Evolutionary conservation across 2,329 filamentous ascomycete genomes (phyloP), one percentile per base, ranked within the genome.

Genomic region (Alternaria sp.): DNA sequence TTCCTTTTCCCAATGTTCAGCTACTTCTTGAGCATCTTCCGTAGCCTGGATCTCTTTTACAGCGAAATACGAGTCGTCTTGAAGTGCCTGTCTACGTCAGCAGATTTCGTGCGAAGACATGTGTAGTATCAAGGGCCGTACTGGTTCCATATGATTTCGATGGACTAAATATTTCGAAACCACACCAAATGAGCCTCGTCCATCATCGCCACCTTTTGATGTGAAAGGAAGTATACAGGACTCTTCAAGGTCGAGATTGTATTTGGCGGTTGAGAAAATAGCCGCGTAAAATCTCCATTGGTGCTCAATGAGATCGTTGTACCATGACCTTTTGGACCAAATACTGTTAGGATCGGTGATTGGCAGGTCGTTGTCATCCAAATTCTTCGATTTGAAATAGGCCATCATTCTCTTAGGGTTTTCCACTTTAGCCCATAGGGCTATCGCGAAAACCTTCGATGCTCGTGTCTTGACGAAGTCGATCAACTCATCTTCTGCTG

Each of bases 11-110:
- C 62, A 69, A 26, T 63, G 62, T 16, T 32, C 8, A 1, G 49
- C 59, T 5, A 58, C 58, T 11, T 61, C 26, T 28, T 62, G 30
- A 2, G 26, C n/a, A 12, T 65, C 43, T 39, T 38, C 38, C 2
- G 22, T 46, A 18, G 30, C 46, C 39, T 53, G 54, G 32, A 64
- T 57, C 26, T 65, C 54, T 39, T 69, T 68, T 18, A 69, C 60
- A 5, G 65, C 63, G 36, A 67, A 41, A 0, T 41, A 5, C 5
- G 30, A 44, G 36, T 26, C 24, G 18, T n/a, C 24, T 43, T 14
- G 7, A 2, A 28, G 26, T 9, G 34, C 5, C 60, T 55, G 47
- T 51, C 22, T 20, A 24, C 4, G 9, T 30, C 28, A 12, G 28
- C 28, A 12, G 11, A 11, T 12, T 9, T 30, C 28, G 11, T 12